phyloP scores from a whole-genome alignment of 257 asterid species.

The Lycium ferocissimum region DNA sequence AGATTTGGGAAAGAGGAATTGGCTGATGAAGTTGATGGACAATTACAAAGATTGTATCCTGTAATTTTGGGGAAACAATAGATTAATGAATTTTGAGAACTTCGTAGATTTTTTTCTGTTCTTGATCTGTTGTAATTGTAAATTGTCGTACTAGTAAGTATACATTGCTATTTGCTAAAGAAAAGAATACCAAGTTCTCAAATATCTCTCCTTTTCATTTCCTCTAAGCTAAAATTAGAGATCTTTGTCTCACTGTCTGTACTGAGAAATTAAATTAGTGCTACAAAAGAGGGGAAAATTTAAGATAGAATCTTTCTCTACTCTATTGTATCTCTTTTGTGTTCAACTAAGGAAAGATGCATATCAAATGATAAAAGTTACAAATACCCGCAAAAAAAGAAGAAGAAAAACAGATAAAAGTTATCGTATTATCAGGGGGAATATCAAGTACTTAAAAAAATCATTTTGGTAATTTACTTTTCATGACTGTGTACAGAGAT shows the following conservation, averaged over 20 bases:
- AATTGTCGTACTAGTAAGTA: neutral
- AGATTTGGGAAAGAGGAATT: constrained; percentile 65
- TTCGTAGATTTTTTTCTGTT: neutral
- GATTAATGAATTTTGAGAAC: neutral
- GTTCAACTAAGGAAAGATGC: neutral
- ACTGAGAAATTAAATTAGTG: too few species aligned
- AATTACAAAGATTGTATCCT: constrained; percentile 51
- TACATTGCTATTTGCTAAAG: neutral
- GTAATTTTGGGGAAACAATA: constrained; percentile 49
- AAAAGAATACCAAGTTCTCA: neutral
- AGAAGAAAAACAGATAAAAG: neutral
- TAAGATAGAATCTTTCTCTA: too few species aligned
- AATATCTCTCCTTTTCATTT: too few species aligned
- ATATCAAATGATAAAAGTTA: neutral
- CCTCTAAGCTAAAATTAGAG: neutral
- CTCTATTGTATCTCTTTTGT: too few species aligned
- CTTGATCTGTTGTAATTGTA: neutral
- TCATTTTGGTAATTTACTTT: neutral
- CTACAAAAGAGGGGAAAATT: neutral
- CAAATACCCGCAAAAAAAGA: neutral
- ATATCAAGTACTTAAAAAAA: neutral
- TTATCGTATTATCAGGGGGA: neutral
- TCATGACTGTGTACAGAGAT: neutral
- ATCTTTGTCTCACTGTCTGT: neutral
- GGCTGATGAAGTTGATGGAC: constrained; percentile 78